These are phyloP conservation scores for Xylaria hypoxylon DNA, from an alignment of 2,329 filamentous ascomycete genomes.

Conservation along the genomic window DNA sequence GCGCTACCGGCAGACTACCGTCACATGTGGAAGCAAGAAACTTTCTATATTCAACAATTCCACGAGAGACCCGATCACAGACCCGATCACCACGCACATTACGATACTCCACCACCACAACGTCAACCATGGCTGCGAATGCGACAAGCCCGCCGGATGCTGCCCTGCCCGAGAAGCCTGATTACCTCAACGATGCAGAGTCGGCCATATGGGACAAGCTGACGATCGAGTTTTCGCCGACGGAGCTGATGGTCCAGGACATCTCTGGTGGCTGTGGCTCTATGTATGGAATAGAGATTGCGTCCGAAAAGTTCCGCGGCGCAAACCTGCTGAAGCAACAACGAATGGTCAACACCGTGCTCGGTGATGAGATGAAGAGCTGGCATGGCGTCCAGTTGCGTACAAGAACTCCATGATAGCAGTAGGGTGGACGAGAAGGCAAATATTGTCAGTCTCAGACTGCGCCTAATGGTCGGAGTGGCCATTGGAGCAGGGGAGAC, in stretches of 20 bases:
- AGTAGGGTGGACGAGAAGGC: neutral
- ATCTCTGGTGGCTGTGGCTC: conserved; percentile 86
- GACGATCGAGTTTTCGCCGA: conserved; percentile 61
- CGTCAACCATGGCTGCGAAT: conserved; percentile 39
- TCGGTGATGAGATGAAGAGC: conserved; percentile 79
- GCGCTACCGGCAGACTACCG: conserved; percentile 18
- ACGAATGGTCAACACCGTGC: conserved; percentile 78
- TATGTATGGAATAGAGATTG: conserved; percentile 87
- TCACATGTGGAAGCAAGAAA: conserved; percentile 27
- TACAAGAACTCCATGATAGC: conserved; percentile 66
- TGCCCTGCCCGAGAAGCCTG: conserved; percentile 56
- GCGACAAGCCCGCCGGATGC: conserved; percentile 47
- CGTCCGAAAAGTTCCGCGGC: conserved; percentile 77
- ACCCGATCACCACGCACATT: conserved; percentile 10
- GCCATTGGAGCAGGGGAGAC: neutral
- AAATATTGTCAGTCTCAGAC: neutral
- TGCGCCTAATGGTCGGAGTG: neutral
- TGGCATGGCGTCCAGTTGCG: conserved; percentile 88
- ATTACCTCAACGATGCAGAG: conserved; percentile 67
- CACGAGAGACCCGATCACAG: conserved; percentile 7
- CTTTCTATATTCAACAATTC: neutral
- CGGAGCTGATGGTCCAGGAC: conserved; percentile 75
- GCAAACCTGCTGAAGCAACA: conserved; percentile 83
- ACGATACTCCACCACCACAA: conserved; percentile 48
- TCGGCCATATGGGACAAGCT: conserved; percentile 68